Percentiles rank a stretch among this genome's conserved stretches.
These are phyloP conservation scores for Lipomyces lipofer DNA, from an alignment of 805 yeast species.

Conservation along the genomic window DNA sequence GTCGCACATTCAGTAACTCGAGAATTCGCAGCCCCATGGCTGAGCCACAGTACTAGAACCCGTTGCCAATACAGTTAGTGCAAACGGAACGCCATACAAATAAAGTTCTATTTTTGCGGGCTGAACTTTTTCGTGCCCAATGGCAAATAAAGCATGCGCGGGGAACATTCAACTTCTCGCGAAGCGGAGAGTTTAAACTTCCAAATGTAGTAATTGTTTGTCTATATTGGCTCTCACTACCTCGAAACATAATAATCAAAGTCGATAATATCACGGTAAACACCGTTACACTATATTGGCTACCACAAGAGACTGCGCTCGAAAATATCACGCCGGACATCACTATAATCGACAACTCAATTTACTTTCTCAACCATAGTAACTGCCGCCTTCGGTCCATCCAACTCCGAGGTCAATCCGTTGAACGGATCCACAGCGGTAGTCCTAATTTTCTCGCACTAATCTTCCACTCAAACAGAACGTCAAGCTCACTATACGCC, in stretches of 20 bases:
- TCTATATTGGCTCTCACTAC: neutral
- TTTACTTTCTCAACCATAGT: neutral
- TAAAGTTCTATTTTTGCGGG: too few relatives aligned
- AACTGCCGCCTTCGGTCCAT: neutral
- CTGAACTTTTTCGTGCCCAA: neutral
- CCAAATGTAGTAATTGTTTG: neutral
- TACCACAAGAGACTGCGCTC: neutral
- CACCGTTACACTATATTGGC: neutral
- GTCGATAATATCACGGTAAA: neutral
- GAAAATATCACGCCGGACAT: neutral
- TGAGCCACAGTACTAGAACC: neutral
- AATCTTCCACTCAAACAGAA: constrained; percentile 43
- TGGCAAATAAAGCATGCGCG: neutral
- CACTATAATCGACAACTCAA: neutral
- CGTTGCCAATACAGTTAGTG: neutral
- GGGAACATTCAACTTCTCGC: too few relatives aligned
- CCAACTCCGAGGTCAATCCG: neutral
- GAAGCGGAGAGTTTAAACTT: too few relatives aligned
- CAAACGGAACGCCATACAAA: neutral
- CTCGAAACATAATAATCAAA: neutral
- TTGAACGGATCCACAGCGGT: neutral
- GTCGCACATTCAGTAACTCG: neutral
- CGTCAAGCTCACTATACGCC: constrained; percentile 62
- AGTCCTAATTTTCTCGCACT: constrained; percentile 10
- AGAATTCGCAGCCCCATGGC: neutral